Percentiles rank a stretch among this genome's conserved stretches.
Evolutionary conservation across 352 stramenopile species (phyloP).

Genomic region (Albugo candida): DNA sequence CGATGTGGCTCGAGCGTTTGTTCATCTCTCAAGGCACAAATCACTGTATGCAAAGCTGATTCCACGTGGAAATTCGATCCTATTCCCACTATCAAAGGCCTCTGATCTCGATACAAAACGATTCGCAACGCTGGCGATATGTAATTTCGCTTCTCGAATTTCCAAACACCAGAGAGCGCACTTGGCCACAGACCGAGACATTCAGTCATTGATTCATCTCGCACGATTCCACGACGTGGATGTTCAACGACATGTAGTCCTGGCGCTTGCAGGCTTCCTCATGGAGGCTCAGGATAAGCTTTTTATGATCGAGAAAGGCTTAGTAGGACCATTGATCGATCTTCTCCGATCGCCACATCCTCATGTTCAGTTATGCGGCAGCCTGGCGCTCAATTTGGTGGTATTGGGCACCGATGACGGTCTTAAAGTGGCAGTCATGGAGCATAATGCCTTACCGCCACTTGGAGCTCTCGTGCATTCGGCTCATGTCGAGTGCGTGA

Average conservation of each 20-base stretch:
- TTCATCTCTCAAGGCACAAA: conserved; percentile 78
- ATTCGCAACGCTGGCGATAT: conserved; percentile 88
- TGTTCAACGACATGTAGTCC: conserved; percentile 87
- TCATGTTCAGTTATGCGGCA: conserved; percentile 84
- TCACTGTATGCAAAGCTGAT: conserved; percentile 75
- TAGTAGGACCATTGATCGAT: conserved; percentile 83
- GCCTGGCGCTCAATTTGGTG: conserved; percentile 83
- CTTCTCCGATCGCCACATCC: conserved; percentile 86
- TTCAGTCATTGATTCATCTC: conserved; percentile 88
- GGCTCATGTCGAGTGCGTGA: conserved; percentile 78
- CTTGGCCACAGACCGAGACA: conserved; percentile 78
- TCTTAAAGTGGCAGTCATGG: conserved; percentile 81
- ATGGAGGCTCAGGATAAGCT: conserved; percentile 87
- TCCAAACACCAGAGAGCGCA: conserved; percentile 64
- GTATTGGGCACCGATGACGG: conserved; percentile 64
- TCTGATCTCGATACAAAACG: conserved; percentile 85
- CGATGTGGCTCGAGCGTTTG: conserved; percentile 80
- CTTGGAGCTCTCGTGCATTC: conserved; percentile 76
- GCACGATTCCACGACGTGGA: conserved; percentile 88
- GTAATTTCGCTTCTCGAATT: conserved; percentile 69
- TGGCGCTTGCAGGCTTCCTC: conserved; percentile 82
- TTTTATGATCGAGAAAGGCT: conserved; percentile 82
- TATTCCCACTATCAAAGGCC: conserved; percentile 86
- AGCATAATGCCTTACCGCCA: conserved; percentile 76
- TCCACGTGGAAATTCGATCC: conserved; percentile 52